A percentile compares a stretch with the other conserved stretches of the same genome.
phyloP scores from a whole-genome alignment of 2,329 filamentous ascomycete species.

The Monilinia fructicola region DNA sequence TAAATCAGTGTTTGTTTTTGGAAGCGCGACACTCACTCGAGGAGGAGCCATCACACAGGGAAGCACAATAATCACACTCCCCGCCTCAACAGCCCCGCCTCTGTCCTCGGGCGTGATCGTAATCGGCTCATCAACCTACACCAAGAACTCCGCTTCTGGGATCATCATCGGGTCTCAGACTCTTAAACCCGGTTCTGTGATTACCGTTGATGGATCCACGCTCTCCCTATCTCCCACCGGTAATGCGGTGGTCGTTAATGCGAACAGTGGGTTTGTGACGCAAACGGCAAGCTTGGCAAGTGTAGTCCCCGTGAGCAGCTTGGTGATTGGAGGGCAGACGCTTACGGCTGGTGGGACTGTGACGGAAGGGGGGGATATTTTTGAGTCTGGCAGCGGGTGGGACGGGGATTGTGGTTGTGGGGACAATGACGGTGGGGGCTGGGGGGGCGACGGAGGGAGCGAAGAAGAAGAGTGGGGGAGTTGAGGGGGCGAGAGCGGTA shows the following conservation, averaged over 20 bases:
- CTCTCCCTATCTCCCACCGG: constrained; percentile 26
- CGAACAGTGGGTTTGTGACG: constrained; percentile 20
- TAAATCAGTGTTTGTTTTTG: constrained; percentile 24
- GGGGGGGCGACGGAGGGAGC: constrained; percentile 26
- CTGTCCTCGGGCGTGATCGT: constrained; percentile 9
- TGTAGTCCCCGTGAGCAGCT: constrained; percentile 23
- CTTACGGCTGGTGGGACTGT: constrained; percentile 35
- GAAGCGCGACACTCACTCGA: constrained; percentile 25
- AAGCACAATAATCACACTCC: constrained; percentile 14
- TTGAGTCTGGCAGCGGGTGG: constrained; percentile 33
- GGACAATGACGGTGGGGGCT: constrained; percentile 34
- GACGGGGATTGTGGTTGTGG: constrained; percentile 32
- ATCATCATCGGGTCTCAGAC: constrained; percentile 26
- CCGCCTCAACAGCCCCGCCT: not conserved
- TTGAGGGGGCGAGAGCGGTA: not conserved
- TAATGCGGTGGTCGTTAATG: constrained; percentile 27
- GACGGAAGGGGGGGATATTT: constrained; percentile 36
- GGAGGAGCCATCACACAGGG: constrained; percentile 27
- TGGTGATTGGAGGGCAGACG: constrained; percentile 34
- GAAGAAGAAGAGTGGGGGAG: constrained; percentile 33
- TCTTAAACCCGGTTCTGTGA: constrained; percentile 23
- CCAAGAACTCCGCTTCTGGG: constrained; percentile 21
- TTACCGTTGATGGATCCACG: constrained; percentile 22
- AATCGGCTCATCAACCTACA: constrained; percentile 22
- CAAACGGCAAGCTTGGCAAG: constrained; percentile 15